Percentiles rank a stretch among this genome's conserved stretches.
Evolutionary conservation across 495 filamentous ascomycete species (phyloP).

Genomic region (Cercophora scortea): DNA sequence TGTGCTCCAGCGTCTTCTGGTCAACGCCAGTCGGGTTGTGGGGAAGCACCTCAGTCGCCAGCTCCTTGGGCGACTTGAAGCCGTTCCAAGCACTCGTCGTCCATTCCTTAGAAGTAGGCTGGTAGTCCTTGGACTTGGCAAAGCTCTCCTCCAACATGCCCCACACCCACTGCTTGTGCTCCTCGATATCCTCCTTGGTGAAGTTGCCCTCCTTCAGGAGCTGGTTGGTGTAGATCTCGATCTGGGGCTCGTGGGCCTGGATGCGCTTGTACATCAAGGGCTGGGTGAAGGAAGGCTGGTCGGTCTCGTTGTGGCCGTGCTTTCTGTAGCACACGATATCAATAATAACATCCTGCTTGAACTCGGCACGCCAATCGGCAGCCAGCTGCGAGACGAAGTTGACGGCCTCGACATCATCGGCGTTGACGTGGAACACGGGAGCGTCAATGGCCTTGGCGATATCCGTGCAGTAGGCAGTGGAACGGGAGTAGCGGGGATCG

Average conservation of each 20-base stretch:
- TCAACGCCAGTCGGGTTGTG: conserved; percentile 83
- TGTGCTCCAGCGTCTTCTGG: conserved; percentile 59
- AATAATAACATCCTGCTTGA: conserved; percentile 94
- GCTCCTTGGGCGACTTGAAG: conserved; percentile 97
- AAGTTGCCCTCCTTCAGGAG: conserved; percentile 86
- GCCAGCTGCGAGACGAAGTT: conserved; percentile 97
- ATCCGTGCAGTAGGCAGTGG: conserved; percentile 97
- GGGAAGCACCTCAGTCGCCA: conserved; percentile 88
- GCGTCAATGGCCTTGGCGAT: conserved; percentile 98
- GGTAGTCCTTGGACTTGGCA: conserved; percentile 92
- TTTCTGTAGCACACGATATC: conserved; percentile 99
- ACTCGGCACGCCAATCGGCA: conserved; percentile 94
- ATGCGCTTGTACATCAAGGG: conserved; percentile 99
- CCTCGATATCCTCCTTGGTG: conserved; percentile 94
- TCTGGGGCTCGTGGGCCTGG: conserved; percentile 63
- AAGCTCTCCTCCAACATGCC: conserved; percentile 97
- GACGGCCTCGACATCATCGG: conserved; percentile 94
- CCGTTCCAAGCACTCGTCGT: conserved; percentile 96
- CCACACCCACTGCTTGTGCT: conserved; percentile 99
- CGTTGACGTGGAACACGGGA: conserved; percentile 98
- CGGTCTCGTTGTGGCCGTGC: conserved; percentile 98
- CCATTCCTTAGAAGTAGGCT: conserved; percentile 95
- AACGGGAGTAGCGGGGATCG: conserved; percentile 94
- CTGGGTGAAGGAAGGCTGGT: conserved; percentile 99
- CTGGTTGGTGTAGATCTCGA: conserved; percentile 82